Evolutionary conservation across 2,329 filamentous ascomycete species (phyloP).

Genomic region (Cercospora beticola): DNA sequence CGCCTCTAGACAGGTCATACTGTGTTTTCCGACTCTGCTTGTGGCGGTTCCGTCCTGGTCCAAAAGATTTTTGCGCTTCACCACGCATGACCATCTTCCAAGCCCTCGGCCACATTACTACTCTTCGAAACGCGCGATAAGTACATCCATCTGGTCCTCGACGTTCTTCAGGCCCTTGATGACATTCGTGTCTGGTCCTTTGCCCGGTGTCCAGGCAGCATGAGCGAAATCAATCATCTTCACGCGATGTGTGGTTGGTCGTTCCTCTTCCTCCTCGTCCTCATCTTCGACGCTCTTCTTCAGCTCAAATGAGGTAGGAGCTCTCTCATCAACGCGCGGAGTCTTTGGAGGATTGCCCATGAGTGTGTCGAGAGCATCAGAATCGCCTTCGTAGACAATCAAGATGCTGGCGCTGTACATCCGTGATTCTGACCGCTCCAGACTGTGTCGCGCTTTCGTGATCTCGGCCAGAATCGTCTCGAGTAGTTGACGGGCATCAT

Average conservation of each 20-base stretch:
- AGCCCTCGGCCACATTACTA: not conserved
- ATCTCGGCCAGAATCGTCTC: slow-evolving; percentile 43
- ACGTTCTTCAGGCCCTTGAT: slow-evolving; percentile 61
- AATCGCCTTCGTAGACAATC: slow-evolving; percentile 66
- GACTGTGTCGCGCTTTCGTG: slow-evolving; percentile 51
- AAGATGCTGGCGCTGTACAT: slow-evolving; percentile 68
- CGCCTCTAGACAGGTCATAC: not conserved
- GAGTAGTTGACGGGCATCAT: slow-evolving; percentile 43
- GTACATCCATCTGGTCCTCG: slow-evolving; percentile 36
- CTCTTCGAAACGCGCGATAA: slow-evolving; percentile 33
- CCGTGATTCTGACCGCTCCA: slow-evolving; percentile 62
- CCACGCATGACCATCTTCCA: not conserved
- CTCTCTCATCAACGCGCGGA: slow-evolving; percentile 26
- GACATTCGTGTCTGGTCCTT: slow-evolving; percentile 87
- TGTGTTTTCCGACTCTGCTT: not conserved
- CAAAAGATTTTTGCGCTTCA: not conserved
- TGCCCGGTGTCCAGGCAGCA: slow-evolving; percentile 75
- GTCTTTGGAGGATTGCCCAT: slow-evolving; percentile 44
- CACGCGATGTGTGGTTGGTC: slow-evolving; percentile 70
- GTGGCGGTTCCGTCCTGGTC: not conserved
- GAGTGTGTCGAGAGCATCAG: slow-evolving; percentile 52
- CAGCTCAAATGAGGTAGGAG: slow-evolving; percentile 37
- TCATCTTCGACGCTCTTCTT: slow-evolving; percentile 51
- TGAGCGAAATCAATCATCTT: slow-evolving; percentile 98
- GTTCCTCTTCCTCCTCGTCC: slow-evolving; percentile 51